Base-by-base conservation (phyloP, 495 filamentous ascomycete genomes). In the Cetradonia linearis region DNA sequence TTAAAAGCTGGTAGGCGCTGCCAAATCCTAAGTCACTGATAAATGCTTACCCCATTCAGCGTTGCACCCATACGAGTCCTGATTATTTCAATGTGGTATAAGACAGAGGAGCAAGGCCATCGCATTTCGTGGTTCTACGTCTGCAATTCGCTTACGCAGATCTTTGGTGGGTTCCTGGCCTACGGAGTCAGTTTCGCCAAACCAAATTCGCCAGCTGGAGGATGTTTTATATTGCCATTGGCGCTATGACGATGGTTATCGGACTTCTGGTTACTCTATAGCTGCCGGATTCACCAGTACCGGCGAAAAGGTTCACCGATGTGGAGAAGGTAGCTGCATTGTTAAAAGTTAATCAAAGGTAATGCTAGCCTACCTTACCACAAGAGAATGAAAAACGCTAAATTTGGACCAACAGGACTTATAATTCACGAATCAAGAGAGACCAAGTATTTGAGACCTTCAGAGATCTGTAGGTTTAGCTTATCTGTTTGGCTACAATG, bases 31-130 rank as follows among this genome's bases (percentile, higher is more conserved):
- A 1, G 3, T 13, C 10, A 10, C 0, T 1, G 31, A 13, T n/a
- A 14, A n/a, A 9, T 10, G 59, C 53, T 61, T 2, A 55, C 4
- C 11, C 6, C 18, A 10, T 14, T 34, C 2, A 59, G 55, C 30
- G 65, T 66, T 40, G 65, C 65, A 8, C 65, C 65, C 4, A 66
- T 75, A 38, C 78, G 81, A 60, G 69, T 88, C 16, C 67, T 87
- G 33, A 72, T 88, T 23, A 84, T 81, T 0, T 74, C 80, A n/a
- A 86, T 86, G 78, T 88, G 86, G 84, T 88, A 86, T 68, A 82
- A 78, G 47, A 77, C 84, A 11, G 77, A 83, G 54, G 84, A 88
- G 61, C 85, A 87, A 67, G 78, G 84, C 0, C 70, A 74, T 0
- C 80, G 79, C 0, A 83, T 86, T 0, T 82, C 83, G 0, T 86